phyloP scores from a whole-genome alignment of 768 basidiomycete species.

The Tricholoma hemisulphureum region DNA sequence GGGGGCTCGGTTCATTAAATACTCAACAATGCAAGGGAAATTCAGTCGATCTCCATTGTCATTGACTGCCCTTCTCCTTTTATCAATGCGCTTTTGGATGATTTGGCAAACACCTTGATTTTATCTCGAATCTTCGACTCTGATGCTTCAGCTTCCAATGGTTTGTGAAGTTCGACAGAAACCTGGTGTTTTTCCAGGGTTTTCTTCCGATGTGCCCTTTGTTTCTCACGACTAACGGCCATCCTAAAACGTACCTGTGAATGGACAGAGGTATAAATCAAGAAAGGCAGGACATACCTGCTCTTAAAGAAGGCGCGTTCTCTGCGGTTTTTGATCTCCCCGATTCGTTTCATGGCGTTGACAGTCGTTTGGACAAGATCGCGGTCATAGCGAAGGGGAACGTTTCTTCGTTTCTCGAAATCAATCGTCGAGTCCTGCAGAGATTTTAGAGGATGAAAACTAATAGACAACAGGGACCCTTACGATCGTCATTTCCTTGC shows the following conservation, averaged over 20 bases:
- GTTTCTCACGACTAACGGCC: slow-evolving; percentile 78
- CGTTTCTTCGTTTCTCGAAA: slow-evolving; percentile 98
- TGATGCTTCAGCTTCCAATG: slow-evolving; percentile 44
- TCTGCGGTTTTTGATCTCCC: slow-evolving; percentile 86
- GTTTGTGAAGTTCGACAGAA: slow-evolving; percentile 67
- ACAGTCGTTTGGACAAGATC: slow-evolving; percentile 90
- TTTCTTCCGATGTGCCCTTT: slow-evolving; percentile 70
- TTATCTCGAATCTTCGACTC: slow-evolving; percentile 66
- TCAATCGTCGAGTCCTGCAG: slow-evolving; percentile 93
- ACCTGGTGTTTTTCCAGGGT: slow-evolving; percentile 53
- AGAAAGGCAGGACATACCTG: slow-evolving; percentile 44
- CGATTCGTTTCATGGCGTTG: slow-evolving; percentile 93
- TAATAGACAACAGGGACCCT: slow-evolving; percentile 29
- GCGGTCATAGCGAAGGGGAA: slow-evolving; percentile 95
- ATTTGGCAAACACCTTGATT: slow-evolving; percentile 67
- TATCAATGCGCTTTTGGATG: slow-evolving; percentile 67
- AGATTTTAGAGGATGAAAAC: neutral
- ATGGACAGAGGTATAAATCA: neutral
- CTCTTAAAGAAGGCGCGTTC: slow-evolving; percentile 97
- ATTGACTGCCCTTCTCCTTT: slow-evolving; percentile 84
- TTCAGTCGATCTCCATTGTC: slow-evolving; percentile 85
- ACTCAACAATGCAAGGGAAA: neutral
- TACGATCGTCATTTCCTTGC: slow-evolving; percentile 99
- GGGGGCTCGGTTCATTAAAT: neutral
- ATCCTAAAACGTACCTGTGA: slow-evolving; percentile 52